Evolutionary conservation across 176 grass and related monocot species (phyloP).

Genomic region (Sorghum bicolor): Sorghum_bicolor_NCBIv3 NC_012878.2:45610001-45610500

Average conservation of each 20-base stretch:
- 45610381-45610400: conserved; percentile 47
- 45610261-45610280: conserved; percentile 68
- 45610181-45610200: no score
- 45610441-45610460: background rate
- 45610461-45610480: conserved; percentile 9
- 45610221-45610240: conserved; percentile 7
- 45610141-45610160: background rate
- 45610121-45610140: background rate
- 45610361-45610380: conserved; percentile 45
- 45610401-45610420: conserved; percentile 50
- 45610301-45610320: conserved; percentile 86
- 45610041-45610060: background rate
- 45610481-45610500: conserved; percentile 53
- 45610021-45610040: background rate
- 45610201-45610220: conserved; percentile 8
- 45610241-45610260: conserved; percentile 57
- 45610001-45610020: background rate
- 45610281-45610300: conserved; percentile 80
- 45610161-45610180: background rate
- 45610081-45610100: background rate
- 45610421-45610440: conserved; percentile 17
- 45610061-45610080: background rate
- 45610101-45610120: background rate
- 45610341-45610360: conserved; percentile 32
- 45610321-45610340: conserved; percentile 40